Evolutionary conservation across 768 basidiomycete species (phyloP), one percentile per base, ranked within the genome.

Genomic region (Psilocybe subaeruginosa): DNA sequence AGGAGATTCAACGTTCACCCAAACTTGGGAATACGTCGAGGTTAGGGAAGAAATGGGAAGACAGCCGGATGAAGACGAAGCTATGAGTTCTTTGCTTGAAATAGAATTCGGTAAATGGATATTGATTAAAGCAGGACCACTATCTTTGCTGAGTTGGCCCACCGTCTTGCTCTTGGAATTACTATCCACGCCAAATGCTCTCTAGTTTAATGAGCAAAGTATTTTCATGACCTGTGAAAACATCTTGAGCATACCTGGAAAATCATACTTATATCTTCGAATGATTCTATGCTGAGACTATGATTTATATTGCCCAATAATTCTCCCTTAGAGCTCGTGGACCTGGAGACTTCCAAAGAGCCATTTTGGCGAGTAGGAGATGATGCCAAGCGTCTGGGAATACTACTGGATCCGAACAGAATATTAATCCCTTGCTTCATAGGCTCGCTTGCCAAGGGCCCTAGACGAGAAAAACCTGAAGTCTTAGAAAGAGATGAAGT

Each of bases 371-470:
- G 60, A 51, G 55, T 49, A 17, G 60, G 46, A 30, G 66, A 48
- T 27, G 61, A 39, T 45, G 62, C 41, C 37, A 59, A 33, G 2
- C 60, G 41, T 45, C 62, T 66, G 11, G 39, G 47, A 55, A 58
- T 47, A 37, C 61, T 59, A 33, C 54, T 48, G 4, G 67, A 64
- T 16, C 69, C 71, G 56, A 68, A 69, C 19, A 70, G 53, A 4
- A 63, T 37, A 50, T 64, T 66, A 27, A 72, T 60, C 54, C 70
- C 69, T 7, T 65, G 60, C 50, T 69, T 70, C 46, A 72, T 43
- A 9, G 68, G 70, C 61, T 72, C 69, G 35, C 71, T 72, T 3
- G 71, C 71, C 29, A 72, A 63, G 55, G 71, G 71, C 0, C 59
- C 64, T 39, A 72, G 68, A 45, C 71, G 66, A 45, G 60, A 68